Percentiles rank a stretch among this genome's conserved stretches.
Evolutionary conservation across 2,329 filamentous ascomycete genomes (phyloP).

Genomic region (Didymella pomorum): DNA sequence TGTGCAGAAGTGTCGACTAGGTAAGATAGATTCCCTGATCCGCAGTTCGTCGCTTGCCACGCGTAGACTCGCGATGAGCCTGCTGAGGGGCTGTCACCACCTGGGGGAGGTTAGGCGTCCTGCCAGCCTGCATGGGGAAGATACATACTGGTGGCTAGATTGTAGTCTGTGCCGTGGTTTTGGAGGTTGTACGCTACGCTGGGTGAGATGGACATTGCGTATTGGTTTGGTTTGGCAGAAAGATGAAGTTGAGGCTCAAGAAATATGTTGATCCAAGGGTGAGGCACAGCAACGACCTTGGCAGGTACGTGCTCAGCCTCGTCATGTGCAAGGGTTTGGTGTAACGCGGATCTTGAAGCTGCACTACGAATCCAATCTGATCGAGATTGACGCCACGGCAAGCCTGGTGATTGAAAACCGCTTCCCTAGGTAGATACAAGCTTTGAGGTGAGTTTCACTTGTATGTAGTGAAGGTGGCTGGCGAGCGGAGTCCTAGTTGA

Average conservation of each 20-base stretch:
- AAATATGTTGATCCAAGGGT: not conserved
- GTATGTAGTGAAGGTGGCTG: not conserved
- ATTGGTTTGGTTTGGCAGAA: not conserved
- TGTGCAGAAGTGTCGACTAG: not conserved
- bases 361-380: not conserved
- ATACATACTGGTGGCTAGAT: not conserved
- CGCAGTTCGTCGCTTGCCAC: not conserved
- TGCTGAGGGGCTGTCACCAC: no score
- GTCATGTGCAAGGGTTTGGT: constrained; percentile 2
- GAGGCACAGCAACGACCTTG: not conserved
- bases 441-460: not conserved
- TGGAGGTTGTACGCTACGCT: not conserved
- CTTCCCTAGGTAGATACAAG: not conserved
- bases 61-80: not conserved
- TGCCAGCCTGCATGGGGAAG: not conserved
- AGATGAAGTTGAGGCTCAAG: not conserved
- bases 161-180: not conserved
- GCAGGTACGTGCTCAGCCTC: not conserved
- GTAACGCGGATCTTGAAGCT: not conserved
- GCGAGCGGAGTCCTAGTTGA: not conserved
- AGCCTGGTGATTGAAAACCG: not conserved
- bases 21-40: not conserved
- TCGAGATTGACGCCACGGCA: not conserved
- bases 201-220: not conserved
- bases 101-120: not conserved